phyloP scores from a whole-genome alignment of 1,139 yeast species.

The Candida glucosophila region DNA sequence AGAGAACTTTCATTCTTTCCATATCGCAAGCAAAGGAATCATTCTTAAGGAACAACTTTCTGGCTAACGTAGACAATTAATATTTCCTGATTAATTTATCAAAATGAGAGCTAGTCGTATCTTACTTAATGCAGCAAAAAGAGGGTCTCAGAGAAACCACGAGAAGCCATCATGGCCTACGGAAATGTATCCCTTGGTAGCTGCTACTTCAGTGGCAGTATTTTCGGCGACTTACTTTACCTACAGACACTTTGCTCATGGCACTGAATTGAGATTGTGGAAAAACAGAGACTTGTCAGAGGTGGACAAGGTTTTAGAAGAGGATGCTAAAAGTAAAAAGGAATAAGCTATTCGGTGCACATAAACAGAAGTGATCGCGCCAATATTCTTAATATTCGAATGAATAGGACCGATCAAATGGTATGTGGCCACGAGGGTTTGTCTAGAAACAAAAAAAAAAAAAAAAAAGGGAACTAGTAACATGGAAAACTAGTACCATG shows the following conservation, averaged over 20 bases:
- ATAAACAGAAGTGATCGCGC: no score
- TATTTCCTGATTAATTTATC: constrained; percentile 1
- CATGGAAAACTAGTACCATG: no score
- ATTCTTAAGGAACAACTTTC: no score
- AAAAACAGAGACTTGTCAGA: constrained; percentile 54
- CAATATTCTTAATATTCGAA: no score
- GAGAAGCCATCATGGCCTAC: constrained; percentile 44
- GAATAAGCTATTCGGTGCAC: constrained; percentile 8
- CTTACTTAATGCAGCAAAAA: constrained; percentile 40
- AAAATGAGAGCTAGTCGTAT: constrained; percentile 50
- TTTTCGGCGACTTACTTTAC: constrained; percentile 61
- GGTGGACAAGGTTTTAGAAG: constrained; percentile 51
- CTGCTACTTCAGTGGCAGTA: constrained; percentile 55
- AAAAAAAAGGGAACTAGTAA: no score
- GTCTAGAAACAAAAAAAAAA: no score
- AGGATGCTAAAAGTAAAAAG: constrained; percentile 29
- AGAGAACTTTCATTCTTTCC: no score
- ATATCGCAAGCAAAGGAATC: no score
- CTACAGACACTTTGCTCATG: constrained; percentile 63
- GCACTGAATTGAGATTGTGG: constrained; percentile 60
- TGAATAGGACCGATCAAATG: not conserved
- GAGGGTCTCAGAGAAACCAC: constrained; percentile 8
- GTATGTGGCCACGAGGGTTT: not conserved
- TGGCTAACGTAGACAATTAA: no score
- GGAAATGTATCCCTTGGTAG: constrained; percentile 68